Evolutionary conservation across 257 asterid species (phyloP), one percentile per base, ranked within the genome.

Genomic region (Solanum clarkiae): DNA sequence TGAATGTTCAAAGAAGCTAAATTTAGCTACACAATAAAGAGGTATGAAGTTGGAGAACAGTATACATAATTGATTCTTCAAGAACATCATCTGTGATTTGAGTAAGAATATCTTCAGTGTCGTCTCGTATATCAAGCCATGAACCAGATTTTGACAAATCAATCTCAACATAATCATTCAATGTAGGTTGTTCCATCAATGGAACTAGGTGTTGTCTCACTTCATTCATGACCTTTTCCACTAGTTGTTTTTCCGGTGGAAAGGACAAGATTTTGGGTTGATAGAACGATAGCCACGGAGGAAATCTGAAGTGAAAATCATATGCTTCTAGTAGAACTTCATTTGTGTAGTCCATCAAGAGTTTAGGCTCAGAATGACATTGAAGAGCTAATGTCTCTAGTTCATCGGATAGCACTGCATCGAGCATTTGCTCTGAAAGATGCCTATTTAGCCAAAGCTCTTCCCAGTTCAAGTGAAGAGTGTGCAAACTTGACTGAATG

Each of bases 281-380:
- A 57, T 85, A 66, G 86, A 84, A 88, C 44, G 91, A 81, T 82
- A 87, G 87, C 94, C 91, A 87, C 24, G 89, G 89, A 70, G 91
- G 80, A 80, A 81, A 86, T 85, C 89, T 84, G 87, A 90, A 86
- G 40, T 88, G 86, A 79, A 47, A 86, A 66, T 71, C 56, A 84
- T 89, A 86, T 80, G 90, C 82, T 80, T 91, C 91, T 63, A 86
- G 20, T 29, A 96, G 79, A 36, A 92, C 91, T 90, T 96, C 97
- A 55, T 93, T 91, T 55, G 94, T 91, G 84, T 86, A 94, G 84
- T 96, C 95, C 22, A 94, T 92, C 17, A 93, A 93, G 88, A 94
- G 97, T 87, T 91, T 92, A 29, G 93, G 90, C 79, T 92, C 93
- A 45, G 88, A 81, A 51, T 80, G 80, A 80, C 90, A 84, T 65